phyloP scores from a whole-genome alignment of 768 basidiomycete species.

The Coprinopsis marcescibilis region DNA sequence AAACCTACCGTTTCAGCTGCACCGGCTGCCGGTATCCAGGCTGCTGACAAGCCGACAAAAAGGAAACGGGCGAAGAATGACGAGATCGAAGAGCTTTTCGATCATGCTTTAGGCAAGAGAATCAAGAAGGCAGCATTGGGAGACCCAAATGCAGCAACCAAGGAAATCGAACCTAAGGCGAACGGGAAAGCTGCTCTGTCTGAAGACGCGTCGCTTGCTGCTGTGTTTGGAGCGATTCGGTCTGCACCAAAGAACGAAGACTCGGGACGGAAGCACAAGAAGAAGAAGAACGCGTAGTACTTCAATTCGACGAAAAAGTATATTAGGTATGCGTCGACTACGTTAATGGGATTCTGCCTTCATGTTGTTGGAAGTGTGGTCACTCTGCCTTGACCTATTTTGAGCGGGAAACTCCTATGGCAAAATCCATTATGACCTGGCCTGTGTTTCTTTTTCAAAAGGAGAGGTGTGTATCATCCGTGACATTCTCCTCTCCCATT shows the following conservation, averaged over 20 bases:
- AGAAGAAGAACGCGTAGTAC: constrained; percentile 10
- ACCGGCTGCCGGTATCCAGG: neutral
- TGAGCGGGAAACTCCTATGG: no score
- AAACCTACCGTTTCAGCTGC: neutral
- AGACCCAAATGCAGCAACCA: constrained; percentile 2
- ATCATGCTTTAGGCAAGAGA: constrained; percentile 49
- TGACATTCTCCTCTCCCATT: no score
- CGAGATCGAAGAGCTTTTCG: constrained; percentile 75
- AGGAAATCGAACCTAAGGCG: constrained; percentile 11
- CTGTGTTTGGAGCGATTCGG: constrained; percentile 55
- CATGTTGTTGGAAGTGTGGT: no score
- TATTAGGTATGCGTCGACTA: no score
- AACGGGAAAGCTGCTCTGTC: constrained; percentile 12
- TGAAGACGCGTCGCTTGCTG: constrained; percentile 35
- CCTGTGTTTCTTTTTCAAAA: no score
- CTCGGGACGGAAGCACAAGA: constrained; percentile 25
- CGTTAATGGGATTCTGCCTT: no score
- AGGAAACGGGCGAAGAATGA: constrained; percentile 50
- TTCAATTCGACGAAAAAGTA: no score
- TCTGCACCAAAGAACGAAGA: constrained; percentile 47
- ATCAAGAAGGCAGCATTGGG: constrained; percentile 49
- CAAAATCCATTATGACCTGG: no score
- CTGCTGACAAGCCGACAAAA: constrained; percentile 13
- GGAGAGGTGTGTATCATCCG: no score
- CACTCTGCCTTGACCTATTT: no score